Base-by-base conservation (phyloP, 2,329 filamentous ascomycete species). In the Alternaria viburni region DNA sequence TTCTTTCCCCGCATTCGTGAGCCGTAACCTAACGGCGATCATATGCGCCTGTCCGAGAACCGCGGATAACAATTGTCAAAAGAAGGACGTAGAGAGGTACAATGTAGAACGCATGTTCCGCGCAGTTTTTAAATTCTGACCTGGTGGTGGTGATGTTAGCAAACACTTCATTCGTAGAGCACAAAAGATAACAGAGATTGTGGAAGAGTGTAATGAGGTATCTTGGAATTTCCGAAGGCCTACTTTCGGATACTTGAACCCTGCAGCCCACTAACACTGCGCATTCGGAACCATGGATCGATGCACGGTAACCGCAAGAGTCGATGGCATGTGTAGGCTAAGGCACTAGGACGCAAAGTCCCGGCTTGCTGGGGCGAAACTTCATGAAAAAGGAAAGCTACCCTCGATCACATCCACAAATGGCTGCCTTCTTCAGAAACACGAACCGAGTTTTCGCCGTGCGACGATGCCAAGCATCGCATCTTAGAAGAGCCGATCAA, bases 401-500 rank as follows among this genome's bases (percentile, higher is more conserved):
- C 0, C 19, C 10, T 28, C 49, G 28, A 21, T 13, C 15, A 52
- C 30, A 15, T 52, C 49, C 28, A 10, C 13, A 21, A 25, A 23
- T 15, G 30, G 23, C 19, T 41, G 49, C 49, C 30, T 21, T 21
- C 13, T 21, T 52, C 13, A 23, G 13, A 41, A 52, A n/a, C 9
- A 52, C 21, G 28, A 23, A 41, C 11, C 12, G 28, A n/a, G 8
- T 15, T 15, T 21, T 32, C 49, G 19, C 49, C 49, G 36, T 19
- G 13, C 19, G 21, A 52, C 19, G 28, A 8, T 41, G 30, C 49
- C 15, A n/a, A 36, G 13, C 30, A 41, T n/a, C 19, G 13, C 36
- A 25, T 5, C 28, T 43, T 47, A 73, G 30, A 68, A 70, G 11
- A 70, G 67, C 1, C 62, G 59, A 45, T 69, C 66, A 17, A 74